Base-by-base conservation (phyloP, 441 rosid species). In the Populus trichocarpa region DNA sequence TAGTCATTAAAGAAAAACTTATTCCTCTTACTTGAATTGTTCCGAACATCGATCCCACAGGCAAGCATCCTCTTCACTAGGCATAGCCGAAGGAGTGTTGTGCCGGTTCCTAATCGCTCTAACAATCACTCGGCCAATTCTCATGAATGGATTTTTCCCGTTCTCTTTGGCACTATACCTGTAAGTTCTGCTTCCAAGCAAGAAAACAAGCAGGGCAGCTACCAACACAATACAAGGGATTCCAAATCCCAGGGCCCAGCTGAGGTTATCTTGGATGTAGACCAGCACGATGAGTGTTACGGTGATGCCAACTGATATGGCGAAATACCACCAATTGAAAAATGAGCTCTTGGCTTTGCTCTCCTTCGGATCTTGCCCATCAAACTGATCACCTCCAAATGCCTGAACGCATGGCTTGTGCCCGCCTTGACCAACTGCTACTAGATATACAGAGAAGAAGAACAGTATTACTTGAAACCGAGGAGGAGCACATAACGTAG, bases 311-410 rank as follows among this genome's bases (percentile, higher is more conserved):
- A 59, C 46, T 12, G 72, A 80, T 20, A 77, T 50, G 67, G 74
- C 57, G 26, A 82, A 30, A n/a, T n/a, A n/a, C n/a, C n/a, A n/a
- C n/a, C n/a, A n/a, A n/a, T n/a, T n/a, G n/a, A n/a, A n/a, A n/a
- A 30, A 30, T 30, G 32, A 30, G 32, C 32, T 30, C 64, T 81
- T 87, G 59, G 84, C 83, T 73, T 73, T 79, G n/a, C 77, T 67
- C 68, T 87, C 90, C 64, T 77, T 35, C 11, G 84, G 81, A 76
- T 84, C 75, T 30, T 75, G 72, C 32, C 79, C 88, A 42, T 87
- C 89, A 64, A 87, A 87, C 40, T 87, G 88, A 71, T 87, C 88
- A 23, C 88, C 90, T 18, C 90, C 90, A 66, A 87, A 87, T 26
- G 90, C 87, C 79, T 81, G 84, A 32, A 79, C 83, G 66, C 89